Conservation (phyloP, 257 asterid genomes). For the Henckelia pumila region DNA sequence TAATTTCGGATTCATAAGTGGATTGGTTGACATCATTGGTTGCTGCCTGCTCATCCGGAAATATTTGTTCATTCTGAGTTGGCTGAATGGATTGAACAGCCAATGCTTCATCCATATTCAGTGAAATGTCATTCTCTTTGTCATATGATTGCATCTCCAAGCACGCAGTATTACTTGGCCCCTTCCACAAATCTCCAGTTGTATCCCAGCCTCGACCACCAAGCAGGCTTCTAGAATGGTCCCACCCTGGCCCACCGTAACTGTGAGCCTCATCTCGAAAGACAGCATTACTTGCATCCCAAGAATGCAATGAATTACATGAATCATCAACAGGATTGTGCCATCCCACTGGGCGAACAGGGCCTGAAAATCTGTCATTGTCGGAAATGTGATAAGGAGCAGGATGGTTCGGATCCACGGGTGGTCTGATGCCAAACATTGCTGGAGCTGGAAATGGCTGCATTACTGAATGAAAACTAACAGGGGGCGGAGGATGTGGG, state of each 20-base stretch:
- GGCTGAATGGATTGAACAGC: slow-evolving; percentile 45
- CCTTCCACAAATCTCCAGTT: slow-evolving; percentile 65
- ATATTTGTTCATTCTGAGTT: slow-evolving; percentile 45
- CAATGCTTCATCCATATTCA: slow-evolving; percentile 46
- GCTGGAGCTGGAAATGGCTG: slow-evolving; percentile 70
- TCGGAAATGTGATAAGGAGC: slow-evolving; percentile 75
- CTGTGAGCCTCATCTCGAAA: slow-evolving; percentile 74
- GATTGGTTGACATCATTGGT: slow-evolving; percentile 38
- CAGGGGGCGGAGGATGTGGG: slow-evolving; percentile 81
- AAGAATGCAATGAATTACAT: slow-evolving; percentile 60
- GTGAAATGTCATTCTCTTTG: slow-evolving; percentile 50
- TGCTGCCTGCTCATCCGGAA: slow-evolving; percentile 47
- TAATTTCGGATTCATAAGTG: slow-evolving; percentile 38
- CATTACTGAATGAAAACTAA: slow-evolving; percentile 75
- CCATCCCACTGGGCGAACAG: slow-evolving; percentile 88
- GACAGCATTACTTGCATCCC: slow-evolving; percentile 68
- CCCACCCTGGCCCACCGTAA: slow-evolving; percentile 87
- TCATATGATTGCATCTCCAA: slow-evolving; percentile 55
- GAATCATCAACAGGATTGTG: slow-evolving; percentile 64
- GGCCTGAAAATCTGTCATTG: slow-evolving; percentile 72
- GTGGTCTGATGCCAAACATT: slow-evolving; percentile 71
- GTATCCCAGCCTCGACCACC: slow-evolving; percentile 63
- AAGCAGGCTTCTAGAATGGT: slow-evolving; percentile 48
- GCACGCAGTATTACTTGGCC: slow-evolving; percentile 51
- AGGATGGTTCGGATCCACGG: slow-evolving; percentile 75